Evolutionary conservation across 352 stramenopile species (phyloP), one percentile per base, ranked within the genome.

Genomic region (Thalassiosira mediterranea): DNA sequence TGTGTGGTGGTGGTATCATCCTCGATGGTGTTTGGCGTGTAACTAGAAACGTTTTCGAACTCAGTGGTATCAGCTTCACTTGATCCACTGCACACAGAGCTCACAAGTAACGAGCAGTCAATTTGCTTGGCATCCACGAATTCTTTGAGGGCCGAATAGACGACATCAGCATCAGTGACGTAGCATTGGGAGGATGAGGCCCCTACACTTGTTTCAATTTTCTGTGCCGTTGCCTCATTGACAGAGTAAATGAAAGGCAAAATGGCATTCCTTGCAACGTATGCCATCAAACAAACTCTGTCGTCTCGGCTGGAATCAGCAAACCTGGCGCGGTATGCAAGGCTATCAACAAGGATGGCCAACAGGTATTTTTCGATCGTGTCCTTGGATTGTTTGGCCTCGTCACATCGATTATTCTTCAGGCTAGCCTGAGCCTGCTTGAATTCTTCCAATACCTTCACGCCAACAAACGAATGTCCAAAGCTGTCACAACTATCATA

Each of bases 401-500:
- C 47, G n/a, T 74, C 63, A 60, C 87, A 90, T 57, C 84, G 10
- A 17, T 34, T 42, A 34, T 68, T 64, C 19, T 25, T 42, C 23
- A 79, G 44, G 10, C 29, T 49, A 4, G 32, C 40, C n/a, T 68
- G 63, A 29, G 57, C 78, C 44, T 57, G 57, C 19, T 29, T 76
- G 29, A 93, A 84, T 23, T 70, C 21, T 0, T 44, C 26, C 11
- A 87, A 67, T 4, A 87, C 10, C 5, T 51, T 57, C 5, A 42
- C 68, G 42, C 83, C 84, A 13, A 84, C 66, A 11, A 56, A 23
- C 13, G 73, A 74, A 7, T 72, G 46, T 2, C 59, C 76, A 58
- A 72, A 37, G 8, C 54, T 40, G 15, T 84, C 68, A 31, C 88
- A 94, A 3, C 53, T 87, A 46, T 75, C 68, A 68, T 88, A 94